A percentile compares a stretch with the other conserved stretches of the same genome.
Conservation (phyloP, 2,329 filamentous ascomycete species). For the Fusarium torreyae region DNA sequence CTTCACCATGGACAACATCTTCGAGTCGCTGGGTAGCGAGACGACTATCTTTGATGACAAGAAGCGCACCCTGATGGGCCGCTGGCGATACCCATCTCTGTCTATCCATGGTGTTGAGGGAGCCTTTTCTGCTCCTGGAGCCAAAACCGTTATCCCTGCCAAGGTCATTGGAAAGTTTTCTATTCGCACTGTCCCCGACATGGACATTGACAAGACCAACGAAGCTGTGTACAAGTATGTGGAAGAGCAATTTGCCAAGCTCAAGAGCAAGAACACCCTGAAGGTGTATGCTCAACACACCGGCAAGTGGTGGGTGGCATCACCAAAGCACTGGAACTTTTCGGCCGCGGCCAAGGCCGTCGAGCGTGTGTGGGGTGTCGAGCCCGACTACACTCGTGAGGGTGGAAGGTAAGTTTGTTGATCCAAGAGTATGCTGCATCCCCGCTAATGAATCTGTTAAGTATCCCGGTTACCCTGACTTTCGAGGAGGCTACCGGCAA, state of each 20-base stretch:
- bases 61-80: conserved; percentile 92
- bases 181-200: conserved; percentile 96
- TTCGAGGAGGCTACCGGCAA: conserved; percentile 98
- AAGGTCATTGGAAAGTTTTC: conserved; percentile 99
- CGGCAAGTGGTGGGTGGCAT: conserved; percentile 99
- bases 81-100: conserved; percentile 95
- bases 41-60: conserved; percentile 91
- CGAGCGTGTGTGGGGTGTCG: conserved; percentile 91
- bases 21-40: conserved; percentile 90
- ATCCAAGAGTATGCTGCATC: neutral
- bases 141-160: conserved; percentile 98
- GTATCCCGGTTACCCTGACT: conserved; percentile 95
- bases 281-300: conserved; percentile 87
- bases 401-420: conserved; percentile 80
- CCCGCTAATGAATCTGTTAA: conserved; percentile 61
- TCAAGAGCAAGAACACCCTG: conserved; percentile 92
- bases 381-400: conserved; percentile 96
- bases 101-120: conserved; percentile 96
- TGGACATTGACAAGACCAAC: conserved; percentile 94
- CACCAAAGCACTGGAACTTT: conserved; percentile 99
- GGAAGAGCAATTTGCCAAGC: conserved; percentile 85
- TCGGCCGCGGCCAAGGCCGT: conserved; percentile 94
- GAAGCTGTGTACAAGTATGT: conserved; percentile 87
- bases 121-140: conserved; percentile 91
- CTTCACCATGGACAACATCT: conserved; percentile 96